Evolutionary conservation across 2,329 filamentous ascomycete species (phyloP), one percentile per base, ranked within the genome.

Genomic region (Colletotrichum zoysiae): DNA sequence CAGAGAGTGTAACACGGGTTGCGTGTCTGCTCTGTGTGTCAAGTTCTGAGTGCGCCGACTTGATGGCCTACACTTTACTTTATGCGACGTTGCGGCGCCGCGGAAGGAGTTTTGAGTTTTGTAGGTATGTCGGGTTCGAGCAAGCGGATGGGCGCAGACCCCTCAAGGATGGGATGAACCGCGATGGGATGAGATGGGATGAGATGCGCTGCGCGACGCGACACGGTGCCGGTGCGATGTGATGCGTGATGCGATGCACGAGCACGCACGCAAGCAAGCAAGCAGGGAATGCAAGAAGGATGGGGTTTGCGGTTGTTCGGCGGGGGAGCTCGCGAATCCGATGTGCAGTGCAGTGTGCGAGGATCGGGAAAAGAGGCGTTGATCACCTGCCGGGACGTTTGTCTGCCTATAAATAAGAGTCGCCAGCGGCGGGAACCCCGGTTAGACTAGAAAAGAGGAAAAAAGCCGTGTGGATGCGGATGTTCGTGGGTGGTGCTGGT

Each of bases 1-100:
- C 30, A 56, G 33, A 14, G 33, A 56, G 33, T 6, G 14, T 33
- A 26, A 26, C 23, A 26, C 23, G 50, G 33, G 33, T 57, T 33
- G 50, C 20, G 50, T 51, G 14, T 30, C 23, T 50, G 53, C 38
- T n/a, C 12, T 35, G 18, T 56, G 30, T 55, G 30, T 56, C 33
- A 35, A 42, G 20, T 60, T 60, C 63, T 67, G 53, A 63, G 61
- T 64, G 58, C 70, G 70, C 66, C 46, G 53, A 11, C 20, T 50
- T 35, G n/a, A 1, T 50, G 60, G 70, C 70, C 65, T 70, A 70
- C 70, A 56, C 53, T 38, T 23, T 38, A 56, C 53, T 38, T 23
- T 38, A 33, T 38, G 33, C 50, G 50, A 38, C 6, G 20, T n/a
- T 2, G 53, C 20, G 20, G 20, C 33, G 33, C 20, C 12, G 11